Percentiles rank a stretch among this genome's conserved stretches.
phyloP scores from a whole-genome alignment of 2,329 filamentous ascomycete genomes.

The Fusarium cicatricum region DNA sequence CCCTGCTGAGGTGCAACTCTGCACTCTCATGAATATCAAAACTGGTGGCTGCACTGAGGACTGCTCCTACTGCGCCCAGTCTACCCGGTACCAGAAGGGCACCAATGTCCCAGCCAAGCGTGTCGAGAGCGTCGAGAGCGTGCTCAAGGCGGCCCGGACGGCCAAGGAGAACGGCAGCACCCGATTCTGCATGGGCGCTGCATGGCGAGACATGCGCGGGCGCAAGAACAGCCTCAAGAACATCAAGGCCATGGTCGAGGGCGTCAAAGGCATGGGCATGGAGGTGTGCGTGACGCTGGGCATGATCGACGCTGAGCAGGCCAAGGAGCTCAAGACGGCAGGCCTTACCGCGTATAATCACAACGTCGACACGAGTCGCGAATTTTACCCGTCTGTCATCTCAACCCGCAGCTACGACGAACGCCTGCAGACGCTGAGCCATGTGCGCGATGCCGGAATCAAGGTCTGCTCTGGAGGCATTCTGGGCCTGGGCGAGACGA shows the following conservation, averaged over 20 bases:
- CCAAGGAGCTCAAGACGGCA: conserved; percentile 81
- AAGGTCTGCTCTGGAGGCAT: conserved; percentile 93
- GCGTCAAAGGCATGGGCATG: conserved; percentile 83
- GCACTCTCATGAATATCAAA: conserved; percentile 97
- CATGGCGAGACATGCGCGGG: conserved; percentile 93
- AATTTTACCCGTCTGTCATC: conserved; percentile 88
- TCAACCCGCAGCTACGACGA: conserved; percentile 89
- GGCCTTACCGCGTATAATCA: conserved; percentile 94
- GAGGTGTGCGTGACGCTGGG: conserved; percentile 93
- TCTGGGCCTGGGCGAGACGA: conserved; percentile 81
- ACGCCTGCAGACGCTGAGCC: conserved; percentile 77
- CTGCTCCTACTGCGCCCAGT: conserved; percentile 92
- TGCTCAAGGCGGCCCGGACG: conserved; percentile 78
- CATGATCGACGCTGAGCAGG: conserved; percentile 87
- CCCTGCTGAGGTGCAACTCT: conserved; percentile 85
- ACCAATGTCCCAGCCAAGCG: conserved; percentile 83
- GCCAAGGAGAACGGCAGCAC: conserved; percentile 87
- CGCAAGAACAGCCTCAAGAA: conserved; percentile 85
- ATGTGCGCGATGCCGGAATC: conserved; percentile 86
- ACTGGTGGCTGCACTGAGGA: conserved; percentile 92
- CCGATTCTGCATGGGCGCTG: conserved; percentile 94
- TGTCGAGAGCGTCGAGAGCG: conserved; percentile 80
- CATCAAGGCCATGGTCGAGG: conserved; percentile 85
- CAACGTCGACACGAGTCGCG: conserved; percentile 89
- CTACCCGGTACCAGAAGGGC: conserved; percentile 78